These are phyloP conservation scores for Yarrowia sp. DNA, from an alignment of 805 yeast genomes.

Conservation along the genomic window DNA sequence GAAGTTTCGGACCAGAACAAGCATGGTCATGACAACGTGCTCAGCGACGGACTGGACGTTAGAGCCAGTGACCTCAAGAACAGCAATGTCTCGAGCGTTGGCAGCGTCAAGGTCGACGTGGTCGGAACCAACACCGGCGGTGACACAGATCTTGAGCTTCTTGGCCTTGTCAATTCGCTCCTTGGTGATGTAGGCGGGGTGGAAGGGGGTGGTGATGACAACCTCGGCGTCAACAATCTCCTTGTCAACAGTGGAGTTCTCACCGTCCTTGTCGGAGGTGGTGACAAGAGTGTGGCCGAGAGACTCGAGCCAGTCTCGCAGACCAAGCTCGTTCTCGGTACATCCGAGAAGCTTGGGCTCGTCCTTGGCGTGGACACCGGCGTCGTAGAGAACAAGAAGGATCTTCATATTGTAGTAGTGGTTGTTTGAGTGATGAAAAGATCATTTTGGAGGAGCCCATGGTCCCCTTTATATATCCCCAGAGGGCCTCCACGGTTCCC, in stretches of 20 bases:
- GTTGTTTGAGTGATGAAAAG: neutral
- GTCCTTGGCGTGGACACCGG: conserved; percentile 63
- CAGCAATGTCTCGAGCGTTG: conserved; percentile 54
- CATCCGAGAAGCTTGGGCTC: conserved; percentile 71
- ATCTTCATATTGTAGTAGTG: conserved; percentile 50
- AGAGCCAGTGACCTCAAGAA: conserved; percentile 62
- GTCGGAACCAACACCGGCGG: conserved; percentile 68
- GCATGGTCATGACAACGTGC: conserved; percentile 59
- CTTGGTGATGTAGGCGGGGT: conserved; percentile 74
- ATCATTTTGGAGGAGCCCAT: neutral
- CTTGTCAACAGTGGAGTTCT: conserved; percentile 63
- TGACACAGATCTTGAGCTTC: conserved; percentile 55
- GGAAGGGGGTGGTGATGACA: conserved; percentile 85
- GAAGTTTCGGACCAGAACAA: conserved; percentile 61
- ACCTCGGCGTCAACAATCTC: conserved; percentile 75
- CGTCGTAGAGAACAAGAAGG: conserved; percentile 65
- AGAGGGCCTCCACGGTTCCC: neutral
- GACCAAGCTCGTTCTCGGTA: conserved; percentile 77
- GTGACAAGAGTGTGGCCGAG: conserved; percentile 72
- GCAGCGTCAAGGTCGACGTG: conserved; percentile 56
- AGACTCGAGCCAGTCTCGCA: conserved; percentile 67
- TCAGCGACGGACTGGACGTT: conserved; percentile 66
- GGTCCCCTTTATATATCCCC: conserved; percentile 1
- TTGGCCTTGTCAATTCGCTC: conserved; percentile 56
- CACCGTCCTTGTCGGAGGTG: conserved; percentile 74